Conservation (phyloP, 1,284 basidiomycete species). For the Afroboletus lepidellus region DNA sequence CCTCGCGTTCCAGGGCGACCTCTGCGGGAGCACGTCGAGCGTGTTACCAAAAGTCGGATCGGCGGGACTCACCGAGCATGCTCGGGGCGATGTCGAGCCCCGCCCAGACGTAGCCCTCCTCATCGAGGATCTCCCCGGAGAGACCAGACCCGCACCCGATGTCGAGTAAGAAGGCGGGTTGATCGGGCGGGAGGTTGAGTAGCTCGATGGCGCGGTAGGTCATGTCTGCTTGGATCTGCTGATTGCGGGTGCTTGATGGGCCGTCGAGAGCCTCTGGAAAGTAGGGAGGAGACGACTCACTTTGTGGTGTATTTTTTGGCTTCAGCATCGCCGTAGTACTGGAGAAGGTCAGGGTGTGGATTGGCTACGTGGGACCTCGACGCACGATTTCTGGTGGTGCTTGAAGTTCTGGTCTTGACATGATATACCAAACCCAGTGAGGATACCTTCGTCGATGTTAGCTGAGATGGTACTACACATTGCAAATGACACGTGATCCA, state of each 20-base stretch:
- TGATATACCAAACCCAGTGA: conserved; percentile 34
- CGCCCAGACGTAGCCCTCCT: conserved; percentile 92
- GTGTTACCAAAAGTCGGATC: background rate
- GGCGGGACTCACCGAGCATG: conserved; percentile 77
- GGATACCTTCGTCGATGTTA: too few relatives aligned
- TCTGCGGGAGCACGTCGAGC: conserved; percentile 48
- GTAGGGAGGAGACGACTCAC: conserved; percentile 43
- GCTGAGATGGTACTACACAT: background rate
- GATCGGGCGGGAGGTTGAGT: conserved; percentile 74
- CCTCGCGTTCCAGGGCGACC: conserved; percentile 90
- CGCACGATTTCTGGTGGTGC: conserved; percentile 94
- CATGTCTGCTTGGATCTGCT: conserved; percentile 98
- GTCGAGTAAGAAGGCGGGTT: conserved; percentile 86
- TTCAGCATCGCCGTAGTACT: conserved; percentile 97
- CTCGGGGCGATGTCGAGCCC: conserved; percentile 95
- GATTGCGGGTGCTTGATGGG: conserved; percentile 79
- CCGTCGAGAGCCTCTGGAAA: background rate
- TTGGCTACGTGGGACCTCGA: background rate
- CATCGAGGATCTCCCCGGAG: conserved; percentile 95
- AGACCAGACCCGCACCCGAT: conserved; percentile 98
- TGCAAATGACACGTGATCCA: conserved; percentile 34
- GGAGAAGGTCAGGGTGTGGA: conserved; percentile 17
- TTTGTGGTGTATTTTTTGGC: conserved; percentile 97
- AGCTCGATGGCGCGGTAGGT: conserved; percentile 94
- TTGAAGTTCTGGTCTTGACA: conserved; percentile 95